These are phyloP conservation scores for Pelargonium nanum DNA, from an alignment of 345 rosid species.

Conservation along the genomic window DNA sequence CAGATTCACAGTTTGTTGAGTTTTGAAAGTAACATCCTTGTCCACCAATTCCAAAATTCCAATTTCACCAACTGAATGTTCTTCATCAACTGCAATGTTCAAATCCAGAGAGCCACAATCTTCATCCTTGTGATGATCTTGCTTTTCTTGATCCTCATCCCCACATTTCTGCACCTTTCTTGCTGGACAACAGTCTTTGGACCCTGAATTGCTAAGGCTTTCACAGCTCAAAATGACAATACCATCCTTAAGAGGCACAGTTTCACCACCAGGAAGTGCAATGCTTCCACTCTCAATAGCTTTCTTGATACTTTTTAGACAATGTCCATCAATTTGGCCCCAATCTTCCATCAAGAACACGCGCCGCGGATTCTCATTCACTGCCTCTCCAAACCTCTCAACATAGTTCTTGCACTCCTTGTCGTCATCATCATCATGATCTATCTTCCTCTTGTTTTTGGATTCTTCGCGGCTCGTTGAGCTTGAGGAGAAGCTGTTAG, in stretches of 20 bases:
- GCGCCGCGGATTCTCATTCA: conserved; percentile 62
- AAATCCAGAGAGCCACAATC: conserved; percentile 31
- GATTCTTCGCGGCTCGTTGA: conserved; percentile 16
- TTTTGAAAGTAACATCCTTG: conserved; percentile 33
- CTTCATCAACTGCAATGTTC: conserved; percentile 41
- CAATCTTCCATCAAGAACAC: conserved; percentile 57
- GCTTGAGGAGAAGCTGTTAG: conserved; percentile 21
- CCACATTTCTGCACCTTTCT: conserved; percentile 13
- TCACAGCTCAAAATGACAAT: conserved; percentile 47
- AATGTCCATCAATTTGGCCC: conserved; percentile 23
- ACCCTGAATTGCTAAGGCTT: conserved; percentile 18
- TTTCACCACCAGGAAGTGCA: conserved; percentile 31
- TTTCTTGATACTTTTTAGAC: conserved; percentile 27
- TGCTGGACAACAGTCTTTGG: conserved; percentile 22
- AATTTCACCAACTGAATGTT: conserved; percentile 11
- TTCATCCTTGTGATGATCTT: neutral
- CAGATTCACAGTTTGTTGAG: conserved; percentile 22
- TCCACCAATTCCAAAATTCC: conserved; percentile 35
- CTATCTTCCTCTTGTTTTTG: conserved; percentile 38
- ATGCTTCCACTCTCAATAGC: conserved; percentile 35
- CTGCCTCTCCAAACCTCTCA: conserved; percentile 39
- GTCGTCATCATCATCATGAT: conserved; percentile 15
- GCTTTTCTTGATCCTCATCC: conserved; percentile 11
- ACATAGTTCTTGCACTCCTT: conserved; percentile 8
- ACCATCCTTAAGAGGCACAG: conserved; percentile 44